Conservation (phyloP, 106 monocot genomes). For the Dactylorhiza incarnata region DNA sequence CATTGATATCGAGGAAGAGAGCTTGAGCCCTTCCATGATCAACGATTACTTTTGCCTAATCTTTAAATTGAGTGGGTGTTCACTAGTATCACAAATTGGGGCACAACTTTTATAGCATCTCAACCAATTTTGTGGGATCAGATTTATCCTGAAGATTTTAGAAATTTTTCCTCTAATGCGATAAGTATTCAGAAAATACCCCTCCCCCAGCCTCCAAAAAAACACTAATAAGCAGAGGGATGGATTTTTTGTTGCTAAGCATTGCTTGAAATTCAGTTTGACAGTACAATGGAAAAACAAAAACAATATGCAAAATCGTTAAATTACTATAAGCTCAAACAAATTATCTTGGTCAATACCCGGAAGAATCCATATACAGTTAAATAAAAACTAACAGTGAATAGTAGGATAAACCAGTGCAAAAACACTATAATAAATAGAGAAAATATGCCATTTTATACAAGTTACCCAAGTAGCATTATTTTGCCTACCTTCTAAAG, state of each 20-base stretch:
- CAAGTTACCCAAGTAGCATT: not conserved
- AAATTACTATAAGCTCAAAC: not conserved
- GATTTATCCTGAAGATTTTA: too few relatives aligned
- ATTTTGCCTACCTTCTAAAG: not conserved
- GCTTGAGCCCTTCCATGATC: not conserved
- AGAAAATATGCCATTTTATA: not conserved
- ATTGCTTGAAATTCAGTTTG: not conserved
- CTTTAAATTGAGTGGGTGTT: not conserved
- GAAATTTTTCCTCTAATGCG: too few relatives aligned
- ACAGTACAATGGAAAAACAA: not conserved
- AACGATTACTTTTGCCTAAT: not conserved
- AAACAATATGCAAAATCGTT: not conserved
- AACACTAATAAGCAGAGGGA: not conserved
- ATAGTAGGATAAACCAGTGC: not conserved
- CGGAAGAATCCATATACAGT: not conserved
- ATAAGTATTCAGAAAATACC: too few relatives aligned
- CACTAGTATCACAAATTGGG: not conserved
- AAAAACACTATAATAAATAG: not conserved
- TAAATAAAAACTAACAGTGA: not conserved
- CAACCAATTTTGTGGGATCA: not conserved
- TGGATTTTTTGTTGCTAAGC: not conserved
- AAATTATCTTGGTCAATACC: not conserved
- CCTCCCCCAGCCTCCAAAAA: too few relatives aligned
- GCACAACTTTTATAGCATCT: not conserved
- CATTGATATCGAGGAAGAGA: not conserved